Conservation (phyloP, 2,329 filamentous ascomycete genomes). For the Alternaria panax region DNA sequence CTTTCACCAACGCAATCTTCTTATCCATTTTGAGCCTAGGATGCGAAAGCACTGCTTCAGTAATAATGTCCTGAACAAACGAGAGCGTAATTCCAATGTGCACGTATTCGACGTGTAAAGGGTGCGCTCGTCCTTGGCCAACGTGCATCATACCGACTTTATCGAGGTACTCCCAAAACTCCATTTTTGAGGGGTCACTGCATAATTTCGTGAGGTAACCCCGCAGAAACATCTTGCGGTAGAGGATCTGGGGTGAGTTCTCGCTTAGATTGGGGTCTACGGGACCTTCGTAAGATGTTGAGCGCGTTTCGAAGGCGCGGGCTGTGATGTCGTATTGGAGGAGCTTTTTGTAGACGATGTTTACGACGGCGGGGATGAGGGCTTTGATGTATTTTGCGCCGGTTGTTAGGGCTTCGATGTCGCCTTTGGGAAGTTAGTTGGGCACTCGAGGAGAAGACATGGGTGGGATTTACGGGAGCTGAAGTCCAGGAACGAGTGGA, state of each 20-base stretch:
- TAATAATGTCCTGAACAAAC: constrained; percentile 79
- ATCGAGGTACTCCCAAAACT: constrained; percentile 84
- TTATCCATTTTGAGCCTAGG: constrained; percentile 70
- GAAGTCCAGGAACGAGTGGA: constrained; percentile 80
- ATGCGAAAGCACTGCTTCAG: constrained; percentile 76
- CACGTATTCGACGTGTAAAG: constrained; percentile 80
- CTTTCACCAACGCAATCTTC: constrained; percentile 78
- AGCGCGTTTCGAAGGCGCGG: constrained; percentile 71
- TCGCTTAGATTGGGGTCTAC: constrained; percentile 70
- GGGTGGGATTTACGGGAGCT: constrained; percentile 64
- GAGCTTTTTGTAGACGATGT: constrained; percentile 84
- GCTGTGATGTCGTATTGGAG: constrained; percentile 83
- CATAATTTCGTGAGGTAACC: constrained; percentile 79
- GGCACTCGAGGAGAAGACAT: no score
- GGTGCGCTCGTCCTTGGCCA: constrained; percentile 74
- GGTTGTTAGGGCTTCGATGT: constrained; percentile 73
- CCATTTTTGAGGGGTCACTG: constrained; percentile 75
- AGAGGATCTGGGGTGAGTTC: constrained; percentile 75
- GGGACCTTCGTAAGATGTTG: constrained; percentile 70
- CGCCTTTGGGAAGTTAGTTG: constrained; percentile 53
- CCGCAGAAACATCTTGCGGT: constrained; percentile 79
- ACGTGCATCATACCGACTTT: constrained; percentile 88
- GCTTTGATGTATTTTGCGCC: constrained; percentile 80
- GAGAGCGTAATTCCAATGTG: constrained; percentile 76
- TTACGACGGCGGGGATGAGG: constrained; percentile 83